Evolutionary conservation across 306 rosid genomes (phyloP).

Genomic region (Prunus mira): DNA sequence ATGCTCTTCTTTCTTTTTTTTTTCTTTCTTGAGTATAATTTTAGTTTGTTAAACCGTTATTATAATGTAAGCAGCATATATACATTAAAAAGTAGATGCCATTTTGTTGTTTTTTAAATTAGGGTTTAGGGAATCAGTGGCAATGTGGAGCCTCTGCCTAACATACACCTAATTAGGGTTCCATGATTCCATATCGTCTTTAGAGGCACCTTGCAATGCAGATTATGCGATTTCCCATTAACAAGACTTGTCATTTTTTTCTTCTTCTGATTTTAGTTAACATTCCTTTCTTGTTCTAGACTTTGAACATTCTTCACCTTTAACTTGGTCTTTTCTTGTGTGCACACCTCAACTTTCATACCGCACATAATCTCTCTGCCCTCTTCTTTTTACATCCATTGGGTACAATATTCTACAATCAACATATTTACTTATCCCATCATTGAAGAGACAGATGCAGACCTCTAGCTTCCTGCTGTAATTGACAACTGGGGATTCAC

Average conservation of each 20-base stretch:
- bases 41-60: too few species aligned
- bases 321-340: background rate
- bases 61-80: background rate
- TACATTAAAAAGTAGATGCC: background rate
- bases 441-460: background rate
- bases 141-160: too few species aligned
- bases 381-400: background rate
- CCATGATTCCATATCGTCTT: background rate
- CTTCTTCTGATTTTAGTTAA: background rate
- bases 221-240: background rate
- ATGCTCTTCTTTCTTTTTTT: too few species aligned
- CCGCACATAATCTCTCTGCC: background rate
- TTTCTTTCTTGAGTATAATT: too few species aligned
- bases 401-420: background rate
- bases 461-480: background rate
- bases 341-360: background rate
- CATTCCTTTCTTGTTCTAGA: slow-evolving; percentile 12
- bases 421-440: background rate
- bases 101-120: background rate
- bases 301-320: background rate
- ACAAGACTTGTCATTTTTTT: background rate
- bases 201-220: background rate
- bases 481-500: background rate
- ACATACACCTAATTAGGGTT: too few species aligned
- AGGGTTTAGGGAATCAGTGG: too few species aligned